Base-by-base conservation (phyloP, 1,139 yeast species). In the Hemisphaericaspora xylanilytica region DNA sequence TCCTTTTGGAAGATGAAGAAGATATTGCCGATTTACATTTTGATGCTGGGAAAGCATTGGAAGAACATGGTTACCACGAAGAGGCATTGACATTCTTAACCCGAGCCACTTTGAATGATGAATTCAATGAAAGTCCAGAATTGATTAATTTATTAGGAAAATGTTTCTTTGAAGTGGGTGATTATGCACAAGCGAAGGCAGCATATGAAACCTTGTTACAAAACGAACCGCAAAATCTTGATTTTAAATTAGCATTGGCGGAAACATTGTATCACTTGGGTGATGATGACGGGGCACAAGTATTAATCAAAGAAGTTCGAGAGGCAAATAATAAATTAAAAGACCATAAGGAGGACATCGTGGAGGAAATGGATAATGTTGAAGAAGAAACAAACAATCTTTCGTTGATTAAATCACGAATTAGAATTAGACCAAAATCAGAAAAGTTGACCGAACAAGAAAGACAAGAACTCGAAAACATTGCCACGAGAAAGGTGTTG, bases 251-350 rank as follows among this genome's bases (percentile, higher is more conserved):
- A 26, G 84, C 86, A 0, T 66, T 92, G 20, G 96, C 95, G 0
- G 97, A 92, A 59, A 79, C 89, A 1, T 77, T 81, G 42, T 86
- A 81, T 47, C 80, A 80, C 48, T 65, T 84, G n/a, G 86, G 84
- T 15, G 83, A 85, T 35, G 71, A 72, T 15, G 80, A 74, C 2
- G 75, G 73, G 20, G 89, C 95, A 3, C 74, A 78, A 33, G 58
- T 58, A 22, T 61, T 86, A 26, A 66, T 85, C 38, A 68, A 70
- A 16, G 82, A 79, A 43, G 87, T 81, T 7, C 45, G 38, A 37
- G 43, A 37, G 33, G 33, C 41, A 7, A 38, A 41, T 37, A 41
- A 35, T 41, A 61, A 52, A 42, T 21, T 20, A 17, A 40, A 34
- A 33, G 33, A 30, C 16, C 22, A 16, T 9, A 24, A 21, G 18